Percentiles rank a stretch among this genome's conserved stretches.
Conservation (phyloP, 2,329 filamentous ascomycete species). For the Pseudopithomyces chartarum region DNA sequence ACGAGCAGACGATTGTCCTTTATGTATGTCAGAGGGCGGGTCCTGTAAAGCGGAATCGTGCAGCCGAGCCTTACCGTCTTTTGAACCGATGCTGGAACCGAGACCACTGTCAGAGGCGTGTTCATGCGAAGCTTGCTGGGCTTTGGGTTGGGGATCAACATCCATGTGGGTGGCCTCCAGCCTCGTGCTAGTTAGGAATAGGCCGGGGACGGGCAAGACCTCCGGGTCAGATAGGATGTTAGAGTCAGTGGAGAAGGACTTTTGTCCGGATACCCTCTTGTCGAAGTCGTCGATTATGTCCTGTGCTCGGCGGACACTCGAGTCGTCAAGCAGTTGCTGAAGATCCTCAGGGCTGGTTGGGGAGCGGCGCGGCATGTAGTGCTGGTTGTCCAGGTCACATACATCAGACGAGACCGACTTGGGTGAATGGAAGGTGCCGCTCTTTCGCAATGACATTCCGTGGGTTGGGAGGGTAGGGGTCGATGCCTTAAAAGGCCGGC, state of each 20-base stretch:
- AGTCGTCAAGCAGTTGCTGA: slow-evolving; percentile 53
- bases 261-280: slow-evolving; percentile 47
- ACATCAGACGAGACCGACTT: slow-evolving; percentile 44
- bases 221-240: slow-evolving; percentile 54
- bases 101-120: slow-evolving; percentile 87
- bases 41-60: slow-evolving; percentile 22
- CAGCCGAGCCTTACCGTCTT: slow-evolving; percentile 42
- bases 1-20: slow-evolving; percentile 40
- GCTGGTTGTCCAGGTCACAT: slow-evolving; percentile 45
- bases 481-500: slow-evolving; percentile 49
- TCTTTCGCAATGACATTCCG: slow-evolving; percentile 54
- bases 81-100: slow-evolving; percentile 74
- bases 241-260: slow-evolving; percentile 33
- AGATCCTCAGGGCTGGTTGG: slow-evolving; percentile 55
- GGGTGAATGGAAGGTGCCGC: slow-evolving; percentile 55
- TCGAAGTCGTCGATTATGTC: slow-evolving; percentile 53
- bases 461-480: slow-evolving; percentile 42
- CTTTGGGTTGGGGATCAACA: slow-evolving; percentile 48
- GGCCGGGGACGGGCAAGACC: slow-evolving; percentile 54
- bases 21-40: slow-evolving; percentile 39
- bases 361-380: slow-evolving; percentile 53
- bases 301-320: slow-evolving; percentile 51
- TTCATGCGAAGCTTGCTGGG: slow-evolving; percentile 56
- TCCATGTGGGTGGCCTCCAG: slow-evolving; percentile 45
- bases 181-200: slow-evolving; percentile 47